phyloP scores from a whole-genome alignment of 176 grass and related monocot genomes.

The Aegilops speltoides region DNA sequence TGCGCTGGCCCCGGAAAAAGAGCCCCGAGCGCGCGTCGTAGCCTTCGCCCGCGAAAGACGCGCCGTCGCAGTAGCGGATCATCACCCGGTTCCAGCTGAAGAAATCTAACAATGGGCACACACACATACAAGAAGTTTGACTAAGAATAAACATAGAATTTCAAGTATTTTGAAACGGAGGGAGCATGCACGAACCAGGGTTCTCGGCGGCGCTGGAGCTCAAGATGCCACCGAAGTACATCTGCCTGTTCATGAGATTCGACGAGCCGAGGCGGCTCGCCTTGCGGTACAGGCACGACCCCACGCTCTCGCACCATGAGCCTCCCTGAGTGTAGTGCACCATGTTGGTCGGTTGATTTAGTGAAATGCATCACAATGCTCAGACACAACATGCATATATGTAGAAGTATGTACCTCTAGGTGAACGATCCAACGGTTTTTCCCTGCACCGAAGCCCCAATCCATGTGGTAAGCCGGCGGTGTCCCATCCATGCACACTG shows the following conservation, averaged over 20 bases:
- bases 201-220: constrained; percentile 58
- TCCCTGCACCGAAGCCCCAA: constrained; percentile 51
- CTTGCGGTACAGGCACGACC: constrained; percentile 50
- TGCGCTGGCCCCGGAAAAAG: constrained; percentile 82
- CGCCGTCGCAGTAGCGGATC: constrained; percentile 85
- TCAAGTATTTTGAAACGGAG: not conserved
- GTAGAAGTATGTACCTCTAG: constrained; percentile 34
- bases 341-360: not conserved
- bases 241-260: constrained; percentile 56
- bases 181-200: constrained; percentile 35
- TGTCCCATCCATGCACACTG: constrained; percentile 86
- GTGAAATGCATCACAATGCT: not conserved
- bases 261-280: constrained; percentile 62
- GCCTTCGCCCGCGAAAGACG: constrained; percentile 80
- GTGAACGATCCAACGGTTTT: constrained; percentile 66
- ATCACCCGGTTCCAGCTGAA: constrained; percentile 88
- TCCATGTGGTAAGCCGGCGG: constrained; percentile 74
- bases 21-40: constrained; percentile 44
- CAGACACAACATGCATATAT: not conserved
- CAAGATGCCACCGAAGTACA: constrained; percentile 64
- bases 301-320: constrained; percentile 67
- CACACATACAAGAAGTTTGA: not conserved
- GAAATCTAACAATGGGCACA: constrained; percentile 50
- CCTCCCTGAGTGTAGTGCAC: constrained; percentile 43
- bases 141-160: not conserved